Evolutionary conservation across 371 early-diverging fungal species (phyloP), one percentile per base, ranked within the genome.

Genomic region (Choanephora cucurbitarum): DNA sequence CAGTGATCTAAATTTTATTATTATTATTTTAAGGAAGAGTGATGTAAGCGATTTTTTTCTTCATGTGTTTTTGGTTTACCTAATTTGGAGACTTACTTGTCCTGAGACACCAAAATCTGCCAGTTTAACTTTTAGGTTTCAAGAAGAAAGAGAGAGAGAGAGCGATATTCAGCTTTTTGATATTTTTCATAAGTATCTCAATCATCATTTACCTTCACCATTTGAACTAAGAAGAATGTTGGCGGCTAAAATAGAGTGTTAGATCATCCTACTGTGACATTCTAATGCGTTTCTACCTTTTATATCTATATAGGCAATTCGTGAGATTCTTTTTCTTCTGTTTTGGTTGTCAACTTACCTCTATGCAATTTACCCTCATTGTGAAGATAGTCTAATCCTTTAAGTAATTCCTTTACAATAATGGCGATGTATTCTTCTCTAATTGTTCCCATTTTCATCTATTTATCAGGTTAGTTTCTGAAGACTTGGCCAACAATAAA

Each of bases 21-120:
- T n/a, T n/a, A n/a, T n/a, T n/a, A n/a, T n/a, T n/a, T 31, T 19
- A 10, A 52, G 32, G 10, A 44, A 18, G 52, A 46, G 46, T 56
- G 31, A 50, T 21, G 46, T 24, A 49, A 28, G 42, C 34, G 42
- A 33, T 14, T 44, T 32, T 23, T 10, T 14, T 32, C 37, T 14
- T 2, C 10, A 6, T 14, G 14, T 63, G 64, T 63, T 63, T 58
- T 58, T 21, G 44, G 11, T 50, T 63, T 63, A 46, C 64, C 22
- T 58, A 49, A 54, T 63, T 49, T 62, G 56, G 46, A 43, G 24
- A 44, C 43, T 47, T 69, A 88, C 83, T 79, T 96, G 97, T 34
- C 95, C 96, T 13, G 95, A 94, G 11, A 98, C 98, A 28, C 99
- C 99, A 82, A 98, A 98, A 76, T 98, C 99, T 19, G 97, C 96